Percentiles rank a stretch among this genome's conserved stretches.
Conservation (phyloP, 164 flowering plant species). For the Vitis amurensis region DNA sequence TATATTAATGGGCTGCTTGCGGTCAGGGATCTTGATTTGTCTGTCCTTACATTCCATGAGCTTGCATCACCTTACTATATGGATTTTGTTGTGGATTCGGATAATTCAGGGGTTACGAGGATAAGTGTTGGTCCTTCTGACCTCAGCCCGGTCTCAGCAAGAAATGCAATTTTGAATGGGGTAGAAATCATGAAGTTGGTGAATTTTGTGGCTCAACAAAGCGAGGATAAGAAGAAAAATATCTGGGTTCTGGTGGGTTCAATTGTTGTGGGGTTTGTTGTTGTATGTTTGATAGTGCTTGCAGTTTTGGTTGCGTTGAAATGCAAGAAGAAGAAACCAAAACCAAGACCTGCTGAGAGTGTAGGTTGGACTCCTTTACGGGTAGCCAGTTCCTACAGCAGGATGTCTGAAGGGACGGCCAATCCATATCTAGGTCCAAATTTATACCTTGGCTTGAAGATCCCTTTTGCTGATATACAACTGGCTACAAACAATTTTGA, state of each 20-base stretch:
- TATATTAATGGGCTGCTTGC: slow-evolving; percentile 54
- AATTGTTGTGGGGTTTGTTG: slow-evolving; percentile 42
- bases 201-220: slow-evolving; percentile 13
- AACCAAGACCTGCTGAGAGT: slow-evolving; percentile 45
- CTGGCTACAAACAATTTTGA: slow-evolving; percentile 67
- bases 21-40: slow-evolving; percentile 57
- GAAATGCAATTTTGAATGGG: slow-evolving; percentile 79
- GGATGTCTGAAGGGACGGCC: slow-evolving; percentile 46
- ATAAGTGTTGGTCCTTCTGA: slow-evolving; percentile 75
- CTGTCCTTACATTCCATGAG: slow-evolving; percentile 34
- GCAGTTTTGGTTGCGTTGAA: slow-evolving; percentile 22
- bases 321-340: slow-evolving; percentile 42
- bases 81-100: slow-evolving; percentile 55
- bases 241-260: slow-evolving; percentile 42
- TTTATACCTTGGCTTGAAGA: slow-evolving; percentile 42
- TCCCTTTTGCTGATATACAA: slow-evolving; percentile 66
- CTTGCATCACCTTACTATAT: slow-evolving; percentile 64
- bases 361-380: slow-evolving; percentile 61
- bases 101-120: slow-evolving; percentile 26
- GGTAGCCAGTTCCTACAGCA: slow-evolving; percentile 53
- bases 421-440: slow-evolving; percentile 46
- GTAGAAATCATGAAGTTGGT: slow-evolving; percentile 79
- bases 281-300: slow-evolving; percentile 26
- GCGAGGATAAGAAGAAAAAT: slow-evolving; percentile 24
- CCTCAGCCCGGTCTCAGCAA: slow-evolving; percentile 29